These are phyloP conservation scores for Thozetella sp. DNA, from an alignment of 495 filamentous ascomycete genomes.

Conservation along the genomic window DNA sequence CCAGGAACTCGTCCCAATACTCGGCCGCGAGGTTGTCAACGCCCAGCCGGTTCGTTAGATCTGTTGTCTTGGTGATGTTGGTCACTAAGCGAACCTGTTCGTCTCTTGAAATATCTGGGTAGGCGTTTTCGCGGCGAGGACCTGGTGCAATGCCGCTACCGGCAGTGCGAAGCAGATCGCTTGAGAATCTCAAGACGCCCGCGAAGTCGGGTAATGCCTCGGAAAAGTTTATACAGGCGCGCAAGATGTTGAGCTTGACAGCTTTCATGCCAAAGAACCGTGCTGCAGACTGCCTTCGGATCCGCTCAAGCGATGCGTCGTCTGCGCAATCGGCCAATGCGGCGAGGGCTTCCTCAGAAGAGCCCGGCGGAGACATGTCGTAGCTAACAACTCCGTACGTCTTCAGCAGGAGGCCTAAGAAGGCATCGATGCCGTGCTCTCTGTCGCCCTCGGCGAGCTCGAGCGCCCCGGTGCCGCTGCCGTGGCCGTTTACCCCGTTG, in stretches of 20 bases:
- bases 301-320: constrained; percentile 50
- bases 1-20: constrained; percentile 96
- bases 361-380: constrained; percentile 13
- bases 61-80: constrained; percentile 83
- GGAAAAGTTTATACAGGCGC: constrained; percentile 83
- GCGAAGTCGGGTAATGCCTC: constrained; percentile 92
- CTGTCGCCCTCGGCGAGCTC: constrained; percentile 76
- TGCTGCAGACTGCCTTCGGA: constrained; percentile 49
- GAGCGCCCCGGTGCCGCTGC: constrained; percentile 61
- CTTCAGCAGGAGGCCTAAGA: constrained; percentile 46
- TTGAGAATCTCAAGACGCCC: constrained; percentile 83
- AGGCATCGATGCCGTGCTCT: constrained; percentile 66
- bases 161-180: constrained; percentile 78
- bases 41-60: constrained; percentile 73
- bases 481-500: constrained; percentile 41
- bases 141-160: constrained; percentile 76
- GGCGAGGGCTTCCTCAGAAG: constrained; percentile 6
- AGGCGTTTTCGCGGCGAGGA: constrained; percentile 59
- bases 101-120: constrained; percentile 70
- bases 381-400: constrained; percentile 51
- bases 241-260: constrained; percentile 82
- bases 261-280: constrained; percentile 65
- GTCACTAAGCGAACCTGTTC: constrained; percentile 81
- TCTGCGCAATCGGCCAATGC: constrained; percentile 38
- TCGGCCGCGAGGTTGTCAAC: constrained; percentile 69